Evolutionary conservation across 768 basidiomycete genomes (phyloP), one percentile per base, ranked within the genome.

Genomic region (Coprinopsis cinerea): DNA sequence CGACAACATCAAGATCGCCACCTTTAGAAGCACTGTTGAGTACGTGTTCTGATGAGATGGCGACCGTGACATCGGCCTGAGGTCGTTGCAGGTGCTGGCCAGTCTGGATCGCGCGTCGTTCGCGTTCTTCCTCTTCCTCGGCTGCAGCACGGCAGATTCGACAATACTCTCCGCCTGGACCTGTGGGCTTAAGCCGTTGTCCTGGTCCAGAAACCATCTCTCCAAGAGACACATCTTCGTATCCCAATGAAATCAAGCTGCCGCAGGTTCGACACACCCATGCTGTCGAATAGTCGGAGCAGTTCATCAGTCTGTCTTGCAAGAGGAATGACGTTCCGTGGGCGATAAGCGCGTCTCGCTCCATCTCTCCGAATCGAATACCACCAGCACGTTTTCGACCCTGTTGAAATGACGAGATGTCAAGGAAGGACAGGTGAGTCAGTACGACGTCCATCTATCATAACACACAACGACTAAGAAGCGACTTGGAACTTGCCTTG

Each of bases 291-390:
- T 98, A 99, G 68, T 99, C 96, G 23, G 95, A 98, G 64, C 96
- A 99, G 70, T 99, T 99, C 96, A 99, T 98, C 63, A 99, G 71
- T 50, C 96, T 79, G 69, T 99, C 96, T 74, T 99, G 96, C 20
- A 99, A 81, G 34, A 99, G 77, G 84, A 96, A 99, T 1, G 94
- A 93, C 13, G 96, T 96, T 39, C 96, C 96, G 67, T 99, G 96
- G 2, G 96, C 96, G 57, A 99, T 94, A 45, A 99, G 79, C 10
- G 96, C 96, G 64, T 99, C 96, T 47, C 96, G 88, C 68, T 99
- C 96, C 96, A 99, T 99, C 73, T 99, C 96, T 59, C 96, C 96
- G 64, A 99, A 98, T 48, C 96, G 93, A 62, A 99, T 99, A 61
- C 96, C 96, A 59, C 96, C 96, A 37, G 90, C 92, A 48, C 93